Percentiles rank a stretch among this genome's conserved stretches.
Conservation (phyloP, 2,329 filamentous ascomycete species). For the Madurella fahalii region DNA sequence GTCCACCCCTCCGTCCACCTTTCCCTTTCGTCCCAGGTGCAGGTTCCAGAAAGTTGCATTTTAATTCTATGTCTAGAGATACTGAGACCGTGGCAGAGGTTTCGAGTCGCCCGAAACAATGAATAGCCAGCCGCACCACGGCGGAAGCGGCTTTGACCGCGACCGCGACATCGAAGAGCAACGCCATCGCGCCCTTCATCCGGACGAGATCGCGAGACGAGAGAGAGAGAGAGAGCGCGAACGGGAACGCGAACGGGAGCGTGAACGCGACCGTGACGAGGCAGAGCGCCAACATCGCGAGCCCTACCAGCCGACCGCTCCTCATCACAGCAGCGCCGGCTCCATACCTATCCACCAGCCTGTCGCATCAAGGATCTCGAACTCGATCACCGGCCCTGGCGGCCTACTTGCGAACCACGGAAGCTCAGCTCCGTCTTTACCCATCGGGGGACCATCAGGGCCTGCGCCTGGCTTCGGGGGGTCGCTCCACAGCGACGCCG, state of each 20-base stretch:
- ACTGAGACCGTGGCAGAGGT: slow-evolving; percentile 17
- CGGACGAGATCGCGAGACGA: slow-evolving; percentile 43
- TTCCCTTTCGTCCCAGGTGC: neutral
- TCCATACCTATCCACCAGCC: slow-evolving; percentile 93
- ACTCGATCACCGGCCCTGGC: slow-evolving; percentile 86
- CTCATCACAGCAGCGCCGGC: slow-evolving; percentile 81
- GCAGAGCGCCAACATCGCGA: slow-evolving; percentile 60
- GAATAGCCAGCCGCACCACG: slow-evolving; percentile 46
- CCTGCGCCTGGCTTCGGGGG: slow-evolving; percentile 51
- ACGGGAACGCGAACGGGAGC: slow-evolving; percentile 24
- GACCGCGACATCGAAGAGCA: slow-evolving; percentile 46
- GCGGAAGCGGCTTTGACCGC: slow-evolving; percentile 43
- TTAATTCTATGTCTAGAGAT: neutral
- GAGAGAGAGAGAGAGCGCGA: slow-evolving; percentile 23
- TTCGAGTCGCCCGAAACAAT: slow-evolving; percentile 30
- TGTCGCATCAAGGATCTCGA: slow-evolving; percentile 74
- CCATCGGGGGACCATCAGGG: slow-evolving; percentile 50
- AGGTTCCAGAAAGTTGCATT: neutral
- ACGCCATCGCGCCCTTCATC: slow-evolving; percentile 44
- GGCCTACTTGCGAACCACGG: slow-evolving; percentile 76
- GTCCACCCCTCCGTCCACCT: neutral
- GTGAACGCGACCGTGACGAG: slow-evolving; percentile 59
- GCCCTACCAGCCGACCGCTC: slow-evolving; percentile 60
- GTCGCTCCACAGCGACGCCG: slow-evolving; percentile 50
- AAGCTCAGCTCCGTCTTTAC: slow-evolving; percentile 50